These are phyloP conservation scores for Rubia balearica DNA, from an alignment of 305 asterid genomes.

Conservation along the genomic window DNA sequence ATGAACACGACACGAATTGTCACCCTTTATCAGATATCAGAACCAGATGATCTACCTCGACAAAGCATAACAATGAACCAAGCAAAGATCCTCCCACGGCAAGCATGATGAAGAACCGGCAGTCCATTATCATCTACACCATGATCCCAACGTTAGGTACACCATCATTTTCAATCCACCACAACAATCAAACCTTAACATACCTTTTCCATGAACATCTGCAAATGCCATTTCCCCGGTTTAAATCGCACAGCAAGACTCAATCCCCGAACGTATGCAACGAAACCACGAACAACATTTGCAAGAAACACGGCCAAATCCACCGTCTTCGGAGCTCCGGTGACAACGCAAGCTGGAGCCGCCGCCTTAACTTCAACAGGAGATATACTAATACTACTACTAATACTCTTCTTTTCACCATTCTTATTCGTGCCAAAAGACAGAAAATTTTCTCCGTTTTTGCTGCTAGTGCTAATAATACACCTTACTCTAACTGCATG, in stretches of 20 bases:
- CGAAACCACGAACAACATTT: constrained; percentile 14
- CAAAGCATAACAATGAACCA: constrained; percentile 55
- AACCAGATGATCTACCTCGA: constrained; percentile 40
- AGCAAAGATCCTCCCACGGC: constrained; percentile 75
- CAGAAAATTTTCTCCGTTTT: constrained; percentile 20
- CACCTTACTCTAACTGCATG: constrained; percentile 21
- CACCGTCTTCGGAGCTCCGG: constrained; percentile 30
- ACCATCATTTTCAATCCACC: background rate
- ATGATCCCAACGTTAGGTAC: background rate
- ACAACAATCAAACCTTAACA: background rate
- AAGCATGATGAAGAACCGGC: constrained; percentile 70
- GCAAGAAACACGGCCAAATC: constrained; percentile 29
- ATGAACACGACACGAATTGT: background rate
- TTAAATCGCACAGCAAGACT: constrained; percentile 25
- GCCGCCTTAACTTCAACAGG: constrained; percentile 26
- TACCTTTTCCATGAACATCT: constrained; percentile 65
- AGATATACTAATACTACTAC: background rate
- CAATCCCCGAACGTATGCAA: constrained; percentile 20
- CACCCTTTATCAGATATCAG: background rate
- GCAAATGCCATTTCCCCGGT: constrained; percentile 38
- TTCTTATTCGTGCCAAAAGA: constrained; percentile 6
- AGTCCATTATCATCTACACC: constrained; percentile 62
- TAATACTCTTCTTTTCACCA: constrained; percentile 14
- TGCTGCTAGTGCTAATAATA: background rate
- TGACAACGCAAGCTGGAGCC: constrained; percentile 20